These are phyloP conservation scores for Colletotrichum noveboracense DNA, from an alignment of 2,329 filamentous ascomycete species.

Conservation along the genomic window DNA sequence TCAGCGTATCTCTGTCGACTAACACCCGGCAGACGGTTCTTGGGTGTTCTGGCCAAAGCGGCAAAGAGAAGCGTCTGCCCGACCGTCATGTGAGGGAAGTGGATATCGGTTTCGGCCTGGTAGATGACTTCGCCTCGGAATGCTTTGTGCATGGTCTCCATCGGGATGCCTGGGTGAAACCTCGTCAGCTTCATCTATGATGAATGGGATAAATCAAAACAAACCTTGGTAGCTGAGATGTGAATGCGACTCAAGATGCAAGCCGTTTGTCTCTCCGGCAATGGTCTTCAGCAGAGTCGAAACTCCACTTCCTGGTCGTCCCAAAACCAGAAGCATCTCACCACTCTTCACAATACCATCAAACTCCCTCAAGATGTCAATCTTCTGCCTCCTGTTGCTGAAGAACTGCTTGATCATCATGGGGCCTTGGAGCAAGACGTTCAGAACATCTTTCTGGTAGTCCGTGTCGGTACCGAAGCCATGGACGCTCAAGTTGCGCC, in stretches of 20 bases:
- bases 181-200: background rate
- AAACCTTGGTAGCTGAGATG: conserved; percentile 58
- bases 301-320: conserved; percentile 59
- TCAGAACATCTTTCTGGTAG: conserved; percentile 38
- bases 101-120: conserved; percentile 68
- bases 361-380: conserved; percentile 56
- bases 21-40: conserved; percentile 64
- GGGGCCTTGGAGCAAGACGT: conserved; percentile 29
- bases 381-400: conserved; percentile 33
- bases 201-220: too few species aligned
- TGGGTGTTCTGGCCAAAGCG: conserved; percentile 63
- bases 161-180: conserved; percentile 26
- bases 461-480: conserved; percentile 39
- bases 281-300: conserved; percentile 64
- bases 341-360: conserved; percentile 57
- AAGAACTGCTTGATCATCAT: conserved; percentile 26
- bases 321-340: conserved; percentile 46
- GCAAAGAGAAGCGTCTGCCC: conserved; percentile 69
- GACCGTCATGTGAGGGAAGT: conserved; percentile 70
- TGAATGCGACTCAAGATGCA: conserved; percentile 49
- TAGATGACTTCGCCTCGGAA: conserved; percentile 65
- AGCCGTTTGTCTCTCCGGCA: conserved; percentile 55
- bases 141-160: conserved; percentile 41
- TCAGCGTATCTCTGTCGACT: conserved; percentile 51
- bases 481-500: conserved; percentile 40